Conservation (phyloP, 768 basidiomycete species). For the Hericium coralloides region DNA sequence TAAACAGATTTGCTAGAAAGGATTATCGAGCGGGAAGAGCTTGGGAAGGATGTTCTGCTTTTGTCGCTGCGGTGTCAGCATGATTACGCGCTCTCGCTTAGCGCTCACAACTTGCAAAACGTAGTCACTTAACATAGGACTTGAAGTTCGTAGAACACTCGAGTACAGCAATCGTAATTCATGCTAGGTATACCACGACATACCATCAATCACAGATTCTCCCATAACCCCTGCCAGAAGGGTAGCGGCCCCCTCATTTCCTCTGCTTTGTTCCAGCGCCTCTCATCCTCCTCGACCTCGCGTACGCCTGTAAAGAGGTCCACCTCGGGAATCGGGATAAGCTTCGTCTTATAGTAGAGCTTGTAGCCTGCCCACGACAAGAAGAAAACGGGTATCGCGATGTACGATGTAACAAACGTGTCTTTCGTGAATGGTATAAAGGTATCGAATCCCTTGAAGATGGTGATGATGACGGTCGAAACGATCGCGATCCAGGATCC, state of each 20-base stretch:
- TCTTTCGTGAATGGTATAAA: constrained; percentile 40
- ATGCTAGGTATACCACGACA: neutral
- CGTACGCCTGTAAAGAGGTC: constrained; percentile 53
- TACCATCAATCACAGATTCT: constrained; percentile 16
- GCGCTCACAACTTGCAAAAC: neutral
- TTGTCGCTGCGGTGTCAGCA: neutral
- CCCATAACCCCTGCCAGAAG: constrained; percentile 19
- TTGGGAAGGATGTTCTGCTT: neutral
- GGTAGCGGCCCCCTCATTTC: constrained; percentile 18
- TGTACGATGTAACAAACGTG: constrained; percentile 50
- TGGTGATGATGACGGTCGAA: constrained; percentile 40
- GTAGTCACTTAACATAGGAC: neutral
- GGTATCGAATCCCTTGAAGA: constrained; percentile 44
- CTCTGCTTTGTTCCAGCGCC: constrained; percentile 37
- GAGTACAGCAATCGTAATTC: too few species aligned
- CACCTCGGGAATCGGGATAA: constrained; percentile 37
- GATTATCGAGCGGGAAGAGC: neutral
- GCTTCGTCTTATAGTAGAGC: constrained; percentile 24
- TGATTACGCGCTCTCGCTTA: neutral
- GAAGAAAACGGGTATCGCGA: constrained; percentile 27
- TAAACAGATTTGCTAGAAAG: neutral
- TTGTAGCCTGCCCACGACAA: constrained; percentile 29
- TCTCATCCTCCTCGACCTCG: constrained; percentile 58
- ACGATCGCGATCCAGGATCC: constrained; percentile 52
- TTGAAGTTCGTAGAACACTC: too few species aligned